Evolutionary conservation across 495 filamentous ascomycete species (phyloP).

Genomic region (Penicillium bialowiezense): DNA sequence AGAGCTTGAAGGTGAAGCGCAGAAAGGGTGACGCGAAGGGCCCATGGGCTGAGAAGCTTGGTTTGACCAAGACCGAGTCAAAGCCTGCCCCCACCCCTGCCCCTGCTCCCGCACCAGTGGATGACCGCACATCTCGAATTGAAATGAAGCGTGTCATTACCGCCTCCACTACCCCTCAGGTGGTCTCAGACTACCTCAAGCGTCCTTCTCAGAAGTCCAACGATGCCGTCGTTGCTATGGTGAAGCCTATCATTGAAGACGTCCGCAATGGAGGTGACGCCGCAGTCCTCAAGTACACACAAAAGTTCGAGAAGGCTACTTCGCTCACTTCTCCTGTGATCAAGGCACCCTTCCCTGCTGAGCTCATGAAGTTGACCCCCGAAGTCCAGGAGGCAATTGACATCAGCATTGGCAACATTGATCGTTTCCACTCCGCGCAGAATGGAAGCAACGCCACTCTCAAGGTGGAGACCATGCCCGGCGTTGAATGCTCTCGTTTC

Average conservation of each 20-base stretch:
- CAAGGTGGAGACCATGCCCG: constrained; percentile 93
- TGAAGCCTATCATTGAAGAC: constrained; percentile 85
- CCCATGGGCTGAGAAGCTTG: constrained; percentile 79
- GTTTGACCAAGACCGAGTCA: constrained; percentile 46
- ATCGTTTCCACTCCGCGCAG: constrained; percentile 89
- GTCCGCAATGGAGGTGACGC: constrained; percentile 79
- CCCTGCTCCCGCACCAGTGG: constrained; percentile 42
- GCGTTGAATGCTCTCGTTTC: constrained; percentile 91
- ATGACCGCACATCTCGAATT: constrained; percentile 61
- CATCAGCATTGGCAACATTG: constrained; percentile 87
- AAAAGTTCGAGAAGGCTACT: constrained; percentile 95
- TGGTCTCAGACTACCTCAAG: constrained; percentile 68
- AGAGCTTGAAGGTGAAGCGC: constrained; percentile 89
- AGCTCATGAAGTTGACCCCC: constrained; percentile 76
- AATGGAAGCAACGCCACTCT: constrained; percentile 71
- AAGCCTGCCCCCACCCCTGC: constrained; percentile 41
- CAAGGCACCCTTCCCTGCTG: constrained; percentile 77
- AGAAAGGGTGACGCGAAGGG: constrained; percentile 92
- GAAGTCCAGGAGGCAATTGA: constrained; percentile 92
- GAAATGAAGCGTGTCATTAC: constrained; percentile 78
- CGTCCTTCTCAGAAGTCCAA: constrained; percentile 90
- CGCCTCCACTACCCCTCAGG: constrained; percentile 52
- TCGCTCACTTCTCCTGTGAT: constrained; percentile 86
- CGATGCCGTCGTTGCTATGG: constrained; percentile 84
- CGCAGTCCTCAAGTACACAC: constrained; percentile 84